Conservation (phyloP, 2,329 filamentous ascomycete genomes). For the Talaromyces sp. region DNA sequence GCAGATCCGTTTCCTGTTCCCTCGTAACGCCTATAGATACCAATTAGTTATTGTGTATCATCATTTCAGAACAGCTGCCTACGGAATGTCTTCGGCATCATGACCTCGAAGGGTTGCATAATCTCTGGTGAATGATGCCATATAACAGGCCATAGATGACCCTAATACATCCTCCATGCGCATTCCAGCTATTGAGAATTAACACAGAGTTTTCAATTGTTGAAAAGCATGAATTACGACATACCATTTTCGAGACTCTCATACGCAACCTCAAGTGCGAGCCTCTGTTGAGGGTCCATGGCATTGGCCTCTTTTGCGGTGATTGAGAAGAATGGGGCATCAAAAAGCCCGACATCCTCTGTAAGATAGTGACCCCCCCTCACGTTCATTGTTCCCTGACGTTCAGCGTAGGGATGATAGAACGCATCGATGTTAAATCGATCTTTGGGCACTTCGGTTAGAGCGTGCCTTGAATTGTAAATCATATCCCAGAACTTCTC, state of each 20-base stretch:
- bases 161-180: constrained; percentile 22
- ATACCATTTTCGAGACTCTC: constrained; percentile 24
- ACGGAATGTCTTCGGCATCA: constrained; percentile 25
- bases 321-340: constrained; percentile 31
- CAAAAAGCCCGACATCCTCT: constrained; percentile 26
- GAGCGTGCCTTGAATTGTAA: neutral
- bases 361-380: constrained; percentile 25
- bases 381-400: neutral
- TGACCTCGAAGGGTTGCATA: constrained; percentile 23
- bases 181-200: constrained; percentile 22
- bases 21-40: constrained; percentile 13
- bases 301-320: constrained; percentile 21
- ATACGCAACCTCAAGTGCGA: constrained; percentile 25
- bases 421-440: constrained; percentile 9
- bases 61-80: neutral
- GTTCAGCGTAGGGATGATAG: neutral
- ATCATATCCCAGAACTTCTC: constrained; percentile 8
- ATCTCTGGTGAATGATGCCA: constrained; percentile 20
- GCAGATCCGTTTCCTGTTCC: constrained; percentile 21
- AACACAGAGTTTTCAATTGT: neutral
- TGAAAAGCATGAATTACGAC: neutral
- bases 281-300: constrained; percentile 23
- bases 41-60: neutral
- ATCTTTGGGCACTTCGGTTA: neutral
- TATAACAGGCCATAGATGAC: constrained; percentile 23